Percentiles rank a stretch among this genome's conserved stretches.
Evolutionary conservation across 2,329 filamentous ascomycete species (phyloP).

Genomic region (Fusarium albosuccineum): DNA sequence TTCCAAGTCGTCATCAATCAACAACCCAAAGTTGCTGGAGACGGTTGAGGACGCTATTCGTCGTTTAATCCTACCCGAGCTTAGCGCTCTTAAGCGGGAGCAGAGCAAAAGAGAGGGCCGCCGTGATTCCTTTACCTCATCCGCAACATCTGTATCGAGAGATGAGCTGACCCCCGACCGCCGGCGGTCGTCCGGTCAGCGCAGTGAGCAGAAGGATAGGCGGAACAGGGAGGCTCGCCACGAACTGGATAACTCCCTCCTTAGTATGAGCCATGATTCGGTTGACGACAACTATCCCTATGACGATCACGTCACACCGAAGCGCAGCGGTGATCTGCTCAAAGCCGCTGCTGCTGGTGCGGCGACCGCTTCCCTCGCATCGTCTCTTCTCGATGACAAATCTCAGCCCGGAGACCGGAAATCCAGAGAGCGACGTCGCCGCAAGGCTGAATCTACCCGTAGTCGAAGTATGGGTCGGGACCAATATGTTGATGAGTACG

Average conservation of each 20-base stretch:
- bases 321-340: constrained; percentile 58
- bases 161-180: constrained; percentile 71
- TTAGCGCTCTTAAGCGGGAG: constrained; percentile 91
- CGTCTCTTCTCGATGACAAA: constrained; percentile 52
- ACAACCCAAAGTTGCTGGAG: constrained; percentile 90
- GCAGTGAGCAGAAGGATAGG: constrained; percentile 59
- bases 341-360: constrained; percentile 62
- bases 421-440: constrained; percentile 63
- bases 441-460: constrained; percentile 63
- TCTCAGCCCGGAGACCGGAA: constrained; percentile 65
- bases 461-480: constrained; percentile 61
- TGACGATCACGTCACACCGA: constrained; percentile 60
- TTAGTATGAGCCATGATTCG: constrained; percentile 63
- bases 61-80: constrained; percentile 88
- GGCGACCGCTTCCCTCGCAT: constrained; percentile 55
- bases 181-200: constrained; percentile 72
- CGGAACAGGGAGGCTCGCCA: constrained; percentile 68
- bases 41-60: constrained; percentile 95
- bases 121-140: constrained; percentile 73
- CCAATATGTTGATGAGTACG: constrained; percentile 63
- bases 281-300: constrained; percentile 54
- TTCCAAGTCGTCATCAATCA: constrained; percentile 83
- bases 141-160: constrained; percentile 65
- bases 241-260: constrained; percentile 64
- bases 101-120: constrained; percentile 82